These are phyloP conservation scores for Solanum chilense DNA, from an alignment of 257 asterid genomes.

Conservation along the genomic window DNA sequence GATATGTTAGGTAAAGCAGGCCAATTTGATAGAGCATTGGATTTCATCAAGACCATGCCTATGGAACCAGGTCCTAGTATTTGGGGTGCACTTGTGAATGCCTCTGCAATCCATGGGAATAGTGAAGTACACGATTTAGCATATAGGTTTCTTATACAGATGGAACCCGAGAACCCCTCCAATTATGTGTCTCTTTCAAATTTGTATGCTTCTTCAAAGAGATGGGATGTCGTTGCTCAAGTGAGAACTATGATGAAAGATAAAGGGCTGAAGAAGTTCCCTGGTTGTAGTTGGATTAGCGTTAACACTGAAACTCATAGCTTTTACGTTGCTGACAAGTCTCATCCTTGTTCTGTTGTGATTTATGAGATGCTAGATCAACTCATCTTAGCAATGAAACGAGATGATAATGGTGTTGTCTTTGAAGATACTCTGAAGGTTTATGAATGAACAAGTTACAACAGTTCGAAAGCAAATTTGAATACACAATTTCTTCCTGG, in stretches of 20 bases:
- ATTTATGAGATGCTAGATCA: constrained; percentile 35
- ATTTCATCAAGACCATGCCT: constrained; percentile 39
- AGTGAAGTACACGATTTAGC: constrained; percentile 45
- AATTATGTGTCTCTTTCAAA: constrained; percentile 60
- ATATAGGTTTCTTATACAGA: constrained; percentile 29
- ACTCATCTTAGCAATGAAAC: constrained; percentile 40
- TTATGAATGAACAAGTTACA: constrained; percentile 7
- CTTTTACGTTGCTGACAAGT: constrained; percentile 41
- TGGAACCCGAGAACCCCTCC: constrained; percentile 53
- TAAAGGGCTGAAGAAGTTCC: constrained; percentile 45
- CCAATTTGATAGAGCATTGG: constrained; percentile 37
- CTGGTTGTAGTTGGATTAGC: constrained; percentile 67
- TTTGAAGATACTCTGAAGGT: constrained; percentile 26
- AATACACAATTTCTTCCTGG: neutral
- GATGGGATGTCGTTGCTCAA: constrained; percentile 51
- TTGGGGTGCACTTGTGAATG: constrained; percentile 60
- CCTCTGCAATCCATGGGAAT: constrained; percentile 41
- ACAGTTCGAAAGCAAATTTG: neutral
- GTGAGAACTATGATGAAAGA: constrained; percentile 48
- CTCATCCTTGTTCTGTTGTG: constrained; percentile 34
- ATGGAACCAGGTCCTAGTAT: constrained; percentile 43
- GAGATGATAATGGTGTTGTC: constrained; percentile 12
- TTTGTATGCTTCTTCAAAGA: constrained; percentile 43
- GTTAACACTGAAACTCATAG: constrained; percentile 35
- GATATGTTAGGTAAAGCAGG: constrained; percentile 48